phyloP scores from a whole-genome alignment of 495 filamentous ascomycete genomes.

The Xylaria grammica region DNA sequence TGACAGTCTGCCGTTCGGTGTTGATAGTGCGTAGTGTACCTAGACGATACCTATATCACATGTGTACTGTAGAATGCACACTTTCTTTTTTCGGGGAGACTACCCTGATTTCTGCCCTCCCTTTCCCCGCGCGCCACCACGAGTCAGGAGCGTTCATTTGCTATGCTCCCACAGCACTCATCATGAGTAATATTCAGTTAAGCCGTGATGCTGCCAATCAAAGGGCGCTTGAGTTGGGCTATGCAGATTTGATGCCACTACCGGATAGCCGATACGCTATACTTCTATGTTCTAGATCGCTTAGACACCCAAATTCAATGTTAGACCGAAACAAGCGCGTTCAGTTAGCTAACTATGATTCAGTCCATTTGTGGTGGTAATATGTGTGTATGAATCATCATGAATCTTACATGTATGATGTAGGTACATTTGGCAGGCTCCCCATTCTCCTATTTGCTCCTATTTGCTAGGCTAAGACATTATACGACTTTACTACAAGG shows the following conservation, averaged over 20 bases:
- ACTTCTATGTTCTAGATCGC: no score
- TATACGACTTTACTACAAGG: not conserved
- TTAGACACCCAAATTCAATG: no score
- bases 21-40: no score
- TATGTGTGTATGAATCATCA: constrained; percentile 14
- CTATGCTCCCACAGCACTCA: not conserved
- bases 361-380: not conserved
- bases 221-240: no score
- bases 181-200: constrained; percentile 7
- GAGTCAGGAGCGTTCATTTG: not conserved
- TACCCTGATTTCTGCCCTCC: not conserved
- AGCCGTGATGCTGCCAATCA: not conserved
- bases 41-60: no score
- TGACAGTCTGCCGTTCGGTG: no score
- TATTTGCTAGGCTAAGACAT: not conserved
- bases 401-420: not conserved
- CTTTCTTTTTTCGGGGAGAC: no score
- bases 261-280: no score
- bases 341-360: not conserved
- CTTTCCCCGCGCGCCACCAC: not conserved
- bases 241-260: not conserved
- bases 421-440: not conserved
- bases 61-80: no score
- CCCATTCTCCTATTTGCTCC: not conserved
- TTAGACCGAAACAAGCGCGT: not conserved